A percentile compares a stretch with the other conserved stretches of the same genome.
Evolutionary conservation across 2,329 filamentous ascomycete genomes (phyloP).

Genomic region (Thyridium curvatum): DNA sequence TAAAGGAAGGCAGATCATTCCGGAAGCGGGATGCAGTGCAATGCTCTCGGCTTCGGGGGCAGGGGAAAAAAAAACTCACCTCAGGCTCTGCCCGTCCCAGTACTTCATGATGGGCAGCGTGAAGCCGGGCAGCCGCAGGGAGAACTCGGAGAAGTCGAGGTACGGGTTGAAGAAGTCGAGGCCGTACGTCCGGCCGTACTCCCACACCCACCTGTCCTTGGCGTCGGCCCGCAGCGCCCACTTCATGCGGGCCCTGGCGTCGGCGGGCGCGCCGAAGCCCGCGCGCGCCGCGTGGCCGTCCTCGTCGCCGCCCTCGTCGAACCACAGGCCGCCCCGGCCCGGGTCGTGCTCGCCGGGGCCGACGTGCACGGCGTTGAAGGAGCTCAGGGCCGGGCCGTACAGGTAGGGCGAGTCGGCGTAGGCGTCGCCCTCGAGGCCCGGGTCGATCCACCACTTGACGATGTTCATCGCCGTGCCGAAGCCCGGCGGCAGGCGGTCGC

Average conservation of each 20-base stretch:
- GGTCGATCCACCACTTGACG: conserved; percentile 87
- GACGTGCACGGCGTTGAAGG: conserved; percentile 70
- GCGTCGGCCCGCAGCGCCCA: conserved; percentile 46
- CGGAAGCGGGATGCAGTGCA: too few relatives aligned
- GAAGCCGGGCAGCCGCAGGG: conserved; percentile 66
- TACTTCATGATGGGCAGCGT: conserved; percentile 68
- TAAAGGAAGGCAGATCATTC: conserved; percentile 22
- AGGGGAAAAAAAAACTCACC: conserved; percentile 43
- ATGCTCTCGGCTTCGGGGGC: conserved; percentile 10
- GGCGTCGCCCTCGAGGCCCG: conserved; percentile 81
- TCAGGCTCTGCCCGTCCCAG: conserved; percentile 71
- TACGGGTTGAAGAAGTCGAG: conserved; percentile 85
- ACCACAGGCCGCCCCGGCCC: conserved; percentile 43
- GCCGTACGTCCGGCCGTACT: conserved; percentile 44
- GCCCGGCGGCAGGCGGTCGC: conserved; percentile 71
- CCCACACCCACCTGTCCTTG: conserved; percentile 49
- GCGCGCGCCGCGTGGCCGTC: conserved; percentile 40
- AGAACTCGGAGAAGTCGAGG: conserved; percentile 73
- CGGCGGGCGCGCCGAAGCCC: conserved; percentile 42
- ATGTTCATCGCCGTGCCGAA: conserved; percentile 80
- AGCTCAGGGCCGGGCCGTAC: conserved; percentile 75
- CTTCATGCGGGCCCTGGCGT: conserved; percentile 49
- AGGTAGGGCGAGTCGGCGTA: conserved; percentile 82
- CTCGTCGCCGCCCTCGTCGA: conserved; percentile 62
- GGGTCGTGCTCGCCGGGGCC: conserved; percentile 46